phyloP scores from a whole-genome alignment of 805 yeast genomes.

The Ogataea salicorniae region DNA sequence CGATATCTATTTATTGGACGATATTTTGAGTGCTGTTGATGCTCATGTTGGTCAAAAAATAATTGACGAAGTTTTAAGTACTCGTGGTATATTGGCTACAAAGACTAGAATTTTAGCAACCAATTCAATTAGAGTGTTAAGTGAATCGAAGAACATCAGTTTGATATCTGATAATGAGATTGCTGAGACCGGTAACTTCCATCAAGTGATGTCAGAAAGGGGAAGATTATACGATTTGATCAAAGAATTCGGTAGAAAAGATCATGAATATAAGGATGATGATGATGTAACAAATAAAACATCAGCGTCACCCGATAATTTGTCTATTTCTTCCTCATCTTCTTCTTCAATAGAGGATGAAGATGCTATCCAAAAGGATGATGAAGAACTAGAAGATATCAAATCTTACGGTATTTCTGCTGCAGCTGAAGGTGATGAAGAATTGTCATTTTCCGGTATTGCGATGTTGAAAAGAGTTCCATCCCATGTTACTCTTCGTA shows the following conservation, averaged over 20 bases:
- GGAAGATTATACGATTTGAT: conserved; percentile 32
- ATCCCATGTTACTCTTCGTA: conserved; percentile 35
- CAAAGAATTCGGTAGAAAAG: conserved; percentile 32
- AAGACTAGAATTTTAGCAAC: conserved; percentile 57
- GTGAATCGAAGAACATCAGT: conserved; percentile 55
- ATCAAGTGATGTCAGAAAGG: conserved; percentile 27
- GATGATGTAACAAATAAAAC: background rate
- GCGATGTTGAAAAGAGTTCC: conserved; percentile 10
- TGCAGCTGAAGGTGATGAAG: conserved; percentile 17
- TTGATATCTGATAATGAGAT: conserved; percentile 52
- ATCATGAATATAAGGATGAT: conserved; percentile 1
- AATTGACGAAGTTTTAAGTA: conserved; percentile 50
- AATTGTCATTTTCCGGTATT: conserved; percentile 5
- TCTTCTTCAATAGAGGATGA: conserved; percentile 1
- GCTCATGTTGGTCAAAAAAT: conserved; percentile 92
- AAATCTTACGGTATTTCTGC: conserved; percentile 9
- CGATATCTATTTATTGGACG: conserved; percentile 86
- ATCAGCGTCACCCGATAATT: background rate
- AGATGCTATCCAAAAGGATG: conserved; percentile 5
- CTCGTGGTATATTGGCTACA: conserved; percentile 41
- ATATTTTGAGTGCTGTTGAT: conserved; percentile 93
- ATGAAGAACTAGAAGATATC: conserved; percentile 8
- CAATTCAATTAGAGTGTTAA: conserved; percentile 49
- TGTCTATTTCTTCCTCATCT: conserved; percentile 1
- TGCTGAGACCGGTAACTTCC: conserved; percentile 50